Percentiles rank a stretch among this genome's conserved stretches.
Conservation (phyloP, 2,329 filamentous ascomycete species). For the Microsporum audouinii region DNA sequence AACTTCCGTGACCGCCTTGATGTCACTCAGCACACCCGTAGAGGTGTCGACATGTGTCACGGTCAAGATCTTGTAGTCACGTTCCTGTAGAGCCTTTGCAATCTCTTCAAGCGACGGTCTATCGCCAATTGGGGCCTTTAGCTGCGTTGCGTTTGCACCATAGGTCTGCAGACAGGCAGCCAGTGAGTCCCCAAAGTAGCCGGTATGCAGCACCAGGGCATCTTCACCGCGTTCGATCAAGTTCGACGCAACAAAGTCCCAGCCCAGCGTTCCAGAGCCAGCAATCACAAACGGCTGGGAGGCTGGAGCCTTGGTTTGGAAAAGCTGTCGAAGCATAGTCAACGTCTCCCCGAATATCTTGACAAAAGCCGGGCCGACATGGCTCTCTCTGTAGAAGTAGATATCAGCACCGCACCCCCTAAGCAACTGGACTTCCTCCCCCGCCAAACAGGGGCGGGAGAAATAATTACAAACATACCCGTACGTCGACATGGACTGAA, state of each 20-base stretch:
- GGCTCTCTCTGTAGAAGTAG: conserved; percentile 61
- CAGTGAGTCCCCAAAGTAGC: conserved; percentile 95
- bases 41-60: conserved; percentile 97
- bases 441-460: not conserved
- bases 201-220: conserved; percentile 84
- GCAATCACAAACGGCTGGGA: conserved; percentile 89
- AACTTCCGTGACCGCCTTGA: conserved; percentile 70
- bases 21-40: conserved; percentile 85
- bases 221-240: conserved; percentile 80
- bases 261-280: conserved; percentile 88
- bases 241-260: conserved; percentile 94
- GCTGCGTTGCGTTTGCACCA: conserved; percentile 76
- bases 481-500: conserved; percentile 92
- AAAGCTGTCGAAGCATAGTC: conserved; percentile 77
- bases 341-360: conserved; percentile 83
- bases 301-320: conserved; percentile 71
- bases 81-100: conserved; percentile 76
- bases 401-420: not conserved
- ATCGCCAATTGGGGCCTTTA: conserved; percentile 79
- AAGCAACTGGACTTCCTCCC: not conserved
- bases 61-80: conserved; percentile 87
- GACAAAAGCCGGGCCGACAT: conserved; percentile 82
- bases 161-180: conserved; percentile 86
- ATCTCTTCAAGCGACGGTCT: conserved; percentile 78
- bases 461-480: conserved; percentile 22